Evolutionary conservation across 108 stramenopile species (phyloP).

Genomic region (Cyclotella atomus): DNA sequence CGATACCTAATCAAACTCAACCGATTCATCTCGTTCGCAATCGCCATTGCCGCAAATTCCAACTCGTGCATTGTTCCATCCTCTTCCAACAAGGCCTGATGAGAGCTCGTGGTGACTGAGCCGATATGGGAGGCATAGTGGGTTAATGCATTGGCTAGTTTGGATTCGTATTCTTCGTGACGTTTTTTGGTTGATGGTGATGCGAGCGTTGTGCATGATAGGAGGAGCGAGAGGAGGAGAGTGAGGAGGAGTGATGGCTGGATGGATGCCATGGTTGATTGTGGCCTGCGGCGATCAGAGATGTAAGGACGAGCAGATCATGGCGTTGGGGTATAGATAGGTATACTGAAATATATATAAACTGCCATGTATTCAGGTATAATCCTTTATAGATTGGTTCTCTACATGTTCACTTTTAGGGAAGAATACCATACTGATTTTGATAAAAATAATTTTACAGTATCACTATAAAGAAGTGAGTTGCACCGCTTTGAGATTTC

Average conservation of each 20-base stretch:
- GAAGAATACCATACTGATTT: no score
- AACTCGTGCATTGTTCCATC: not conserved
- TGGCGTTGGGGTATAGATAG: no score
- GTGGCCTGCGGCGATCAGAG: no score
- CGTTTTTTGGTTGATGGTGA: not conserved
- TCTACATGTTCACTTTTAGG: no score
- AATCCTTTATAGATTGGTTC: no score
- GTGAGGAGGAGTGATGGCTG: not conserved
- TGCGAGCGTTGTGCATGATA: no score
- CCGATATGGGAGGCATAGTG: slow-evolving; percentile 1
- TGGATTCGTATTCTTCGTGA: slow-evolving; percentile 9
- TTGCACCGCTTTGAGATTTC: no score
- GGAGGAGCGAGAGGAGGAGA: not conserved
- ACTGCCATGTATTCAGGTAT: no score
- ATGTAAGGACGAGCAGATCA: no score
- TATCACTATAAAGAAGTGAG: no score
- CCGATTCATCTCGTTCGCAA: not conserved
- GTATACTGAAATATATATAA: no score
- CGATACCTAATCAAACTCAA: not conserved
- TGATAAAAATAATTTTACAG: no score
- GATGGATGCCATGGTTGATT: not conserved
- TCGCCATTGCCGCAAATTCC: slow-evolving; percentile 1
- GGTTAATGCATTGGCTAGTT: not conserved
- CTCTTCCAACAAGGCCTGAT: not conserved
- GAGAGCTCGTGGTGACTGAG: not conserved